Base-by-base conservation (phyloP, 495 filamentous ascomycete species). In the Penicillium crystallinum region DNA sequence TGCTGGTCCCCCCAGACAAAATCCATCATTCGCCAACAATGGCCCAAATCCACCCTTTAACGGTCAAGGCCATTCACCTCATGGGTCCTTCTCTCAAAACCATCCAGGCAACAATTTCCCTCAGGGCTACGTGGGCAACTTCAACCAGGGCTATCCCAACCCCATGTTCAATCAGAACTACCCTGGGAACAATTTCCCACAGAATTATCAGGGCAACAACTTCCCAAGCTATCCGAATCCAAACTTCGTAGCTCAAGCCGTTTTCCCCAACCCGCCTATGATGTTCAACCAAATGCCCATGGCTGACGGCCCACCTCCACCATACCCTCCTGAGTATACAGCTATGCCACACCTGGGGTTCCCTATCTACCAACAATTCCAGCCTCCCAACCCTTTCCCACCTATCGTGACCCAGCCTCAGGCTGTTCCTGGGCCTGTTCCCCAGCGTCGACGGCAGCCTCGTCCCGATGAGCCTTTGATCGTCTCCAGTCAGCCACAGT, bases 401-500 rank as follows among this genome's bases (percentile, higher is more conserved):
- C 44, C 44, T 18, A 48, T 48, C 3, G 14, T 48, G 1, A 27
- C 46, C 10, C 33, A 18, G n/a, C n/a, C n/a, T 36, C 46, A 36
- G 46, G 1, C 46, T 27, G 17, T 17, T 17, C 11, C 31, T 17
- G 22, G 8, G 17, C 12, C 6, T 9, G 8, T 38, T 38, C 17
- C 6, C 3, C 15, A 10, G 6, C 29, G 31, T 18, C 19, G 30
- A 4, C 36, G 37, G 27, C 17, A 29, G 5, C 19, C 38, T 23
- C 18, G 3, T 3, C 37, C 19, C 1, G 22, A 46, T 23, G 18
- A 15, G 12, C 34, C 54, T 19, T 33, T 56, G 8, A 46, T 52
- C 22, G 54, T 46, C 19, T 38, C 38, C 34, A 44, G 50, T 17
- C 46, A 56, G 18, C 46, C 49, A 1, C 33, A 35, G 14, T 44